Base-by-base conservation (phyloP, 768 basidiomycete genomes). In the Suillus weaverae region DNA sequence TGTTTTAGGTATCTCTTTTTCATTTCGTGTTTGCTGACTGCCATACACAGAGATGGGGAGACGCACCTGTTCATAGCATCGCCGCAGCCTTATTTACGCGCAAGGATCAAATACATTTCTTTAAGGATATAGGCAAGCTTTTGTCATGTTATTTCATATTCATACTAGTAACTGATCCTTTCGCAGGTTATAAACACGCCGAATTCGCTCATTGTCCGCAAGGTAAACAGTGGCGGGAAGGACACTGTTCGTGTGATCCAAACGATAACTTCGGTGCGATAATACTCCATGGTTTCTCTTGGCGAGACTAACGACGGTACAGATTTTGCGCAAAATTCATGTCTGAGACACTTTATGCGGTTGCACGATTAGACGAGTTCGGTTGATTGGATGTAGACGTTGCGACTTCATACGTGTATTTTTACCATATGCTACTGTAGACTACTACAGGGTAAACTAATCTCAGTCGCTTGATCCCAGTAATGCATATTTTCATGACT, bases 191-290 rank as follows among this genome's bases (percentile, higher is more conserved):
- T 74, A 84, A 89, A 39, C 95, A 98, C 70, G 89, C 94, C 70
- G 94, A 95, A 13, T 98, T 98, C 86, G 92, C 95, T 75, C 94
- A 95, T 75, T 95, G 96, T 74, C 90, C 90, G 0, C 86, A 88
- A 76, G 89, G 87, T n/a, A 84, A 81, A n/a, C 74, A 84, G 8
- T 94, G 95, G 77, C 80, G 81, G 59, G 83, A 82, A 65, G 93
- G 93, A 41, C 94, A 90, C 72, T 97, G 95, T 70, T 94, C 91
- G 86, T 97, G 95, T 72, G 88, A 92, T 67, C 78, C 81, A 20
- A 75, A 79, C 20, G 85, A 94, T 55, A 92, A 88, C 75, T 92
- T 92, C 67, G 90, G 90, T 90, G 70, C 64, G 86, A 71, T 13
- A 46, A 54, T 55, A 16, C 56, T 41, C 36, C 39, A 2, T 38